These are phyloP conservation scores for Oryza meyeriana DNA, from an alignment of 176 grass and related monocot species.

Conservation along the genomic window DNA sequence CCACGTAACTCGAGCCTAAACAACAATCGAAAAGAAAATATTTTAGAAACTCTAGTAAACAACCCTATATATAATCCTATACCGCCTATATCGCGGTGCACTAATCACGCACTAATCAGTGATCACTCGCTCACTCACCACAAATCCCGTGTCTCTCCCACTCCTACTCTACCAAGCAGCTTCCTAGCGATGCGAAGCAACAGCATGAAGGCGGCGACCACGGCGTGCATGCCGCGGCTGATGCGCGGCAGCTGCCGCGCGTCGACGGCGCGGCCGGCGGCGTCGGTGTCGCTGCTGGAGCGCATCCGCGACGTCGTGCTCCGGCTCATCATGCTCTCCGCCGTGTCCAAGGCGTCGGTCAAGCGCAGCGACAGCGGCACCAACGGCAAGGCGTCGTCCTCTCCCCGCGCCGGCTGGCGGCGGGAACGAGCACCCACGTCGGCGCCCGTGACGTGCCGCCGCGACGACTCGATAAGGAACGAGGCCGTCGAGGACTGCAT, in stretches of 20 bases:
- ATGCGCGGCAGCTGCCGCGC: constrained; percentile 26
- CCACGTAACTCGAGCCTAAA: background rate
- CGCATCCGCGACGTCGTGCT: constrained; percentile 64
- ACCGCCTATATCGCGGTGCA: background rate
- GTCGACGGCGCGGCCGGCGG: constrained; percentile 38
- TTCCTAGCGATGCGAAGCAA: constrained; percentile 24
- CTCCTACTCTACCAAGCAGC: background rate
- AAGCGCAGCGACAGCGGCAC: background rate
- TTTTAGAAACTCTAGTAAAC: background rate
- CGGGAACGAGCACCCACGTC: background rate
- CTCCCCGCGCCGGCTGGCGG: constrained; percentile 2
- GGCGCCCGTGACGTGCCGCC: too few relatives aligned
- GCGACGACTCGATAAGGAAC: constrained; percentile 50
- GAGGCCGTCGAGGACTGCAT: constrained; percentile 77
- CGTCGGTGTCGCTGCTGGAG: constrained; percentile 61
- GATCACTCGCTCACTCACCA: background rate
- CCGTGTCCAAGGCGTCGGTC: constrained; percentile 36
- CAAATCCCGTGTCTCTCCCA: background rate
- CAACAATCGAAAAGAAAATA: background rate
- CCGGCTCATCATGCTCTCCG: constrained; percentile 72
- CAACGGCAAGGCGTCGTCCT: constrained; percentile 29
- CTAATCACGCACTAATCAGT: constrained; percentile 1
- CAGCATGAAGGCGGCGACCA: constrained; percentile 11
- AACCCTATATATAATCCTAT: constrained; percentile 21
- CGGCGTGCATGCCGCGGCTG: constrained; percentile 60